Evolutionary conservation across 2,329 filamentous ascomycete genomes (phyloP), one percentile per base, ranked within the genome.

Genomic region (Fonsecaea erecta): DNA sequence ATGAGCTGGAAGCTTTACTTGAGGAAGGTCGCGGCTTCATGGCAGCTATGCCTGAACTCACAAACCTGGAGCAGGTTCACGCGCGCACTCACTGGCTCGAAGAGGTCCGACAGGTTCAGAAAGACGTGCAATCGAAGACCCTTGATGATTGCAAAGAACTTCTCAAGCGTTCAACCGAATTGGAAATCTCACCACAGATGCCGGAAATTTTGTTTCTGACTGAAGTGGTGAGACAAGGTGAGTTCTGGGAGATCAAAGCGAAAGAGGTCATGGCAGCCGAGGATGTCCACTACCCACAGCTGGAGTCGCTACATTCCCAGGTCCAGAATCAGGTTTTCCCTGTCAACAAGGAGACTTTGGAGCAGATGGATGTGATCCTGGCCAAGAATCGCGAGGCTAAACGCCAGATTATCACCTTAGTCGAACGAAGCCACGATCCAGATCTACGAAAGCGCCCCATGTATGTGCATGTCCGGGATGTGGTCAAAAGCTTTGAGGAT

Each of bases 351-450:
- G 90, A 93, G 35, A 98, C 93, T 0, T 83, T 96, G 26, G 86
- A 87, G 7, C 85, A 88, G 8, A 92, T 99, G 28, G 95, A 99
- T 73, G 90, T 92, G 55, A 97, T 98, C 62, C 81, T 99, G 64
- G 93, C 93, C 76, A 98, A 97, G 78, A 95, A 99, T 76, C 89
- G 95, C 21, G 95, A 98, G 75, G 93, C 93, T 0, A 93, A 97
- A 74, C 89, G 91, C 16, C 90, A 93, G 72, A 96, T 99, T 60
- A 80, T 93, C 55, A 90, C 90, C 40, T 80, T 99, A 9, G 93
- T 90, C 37, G 87, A 94, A 65, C 88, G 89, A 63, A 94, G 90
- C 68, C 90, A 88, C 69, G 84, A 92, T 37, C 81, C 84, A 0
- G 90, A 97, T 71, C 88, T 92, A 73, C 85, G 86, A 46, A 89